phyloP scores from a whole-genome alignment of 768 basidiomycete genomes.

The Mycena crocata region DNA sequence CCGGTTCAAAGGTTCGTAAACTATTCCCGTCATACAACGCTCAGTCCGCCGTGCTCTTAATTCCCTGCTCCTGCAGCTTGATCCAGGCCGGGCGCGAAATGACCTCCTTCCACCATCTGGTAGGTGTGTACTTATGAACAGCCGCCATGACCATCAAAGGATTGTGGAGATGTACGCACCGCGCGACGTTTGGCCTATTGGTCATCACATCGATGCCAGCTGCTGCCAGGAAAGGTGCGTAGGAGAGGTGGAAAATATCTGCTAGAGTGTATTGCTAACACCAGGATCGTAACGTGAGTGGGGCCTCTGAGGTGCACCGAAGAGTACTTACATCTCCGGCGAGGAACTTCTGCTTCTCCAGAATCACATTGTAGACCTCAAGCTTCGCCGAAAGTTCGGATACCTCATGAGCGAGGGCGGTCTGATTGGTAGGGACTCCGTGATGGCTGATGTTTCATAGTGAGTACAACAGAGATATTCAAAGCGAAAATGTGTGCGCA shows the following conservation, averaged over 20 bases:
- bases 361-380: slow-evolving; percentile 66
- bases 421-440: slow-evolving; percentile 47
- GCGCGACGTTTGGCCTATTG: slow-evolving; percentile 55
- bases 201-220: slow-evolving; percentile 45
- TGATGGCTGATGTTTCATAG: slow-evolving; percentile 18
- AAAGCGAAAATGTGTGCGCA: slow-evolving; percentile 38
- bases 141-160: neutral
- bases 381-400: slow-evolving; percentile 53
- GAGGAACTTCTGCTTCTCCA: slow-evolving; percentile 67
- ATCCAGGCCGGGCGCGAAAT: neutral
- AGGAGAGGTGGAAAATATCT: slow-evolving; percentile 19
- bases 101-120: no score
- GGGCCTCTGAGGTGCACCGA: slow-evolving; percentile 14
- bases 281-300: slow-evolving; percentile 5
- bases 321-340: slow-evolving; percentile 59
- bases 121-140: neutral
- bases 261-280: neutral
- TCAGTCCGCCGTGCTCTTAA: no score
- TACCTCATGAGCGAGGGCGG: slow-evolving; percentile 38
- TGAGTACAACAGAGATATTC: neutral
- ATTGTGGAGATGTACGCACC: slow-evolving; percentile 49
- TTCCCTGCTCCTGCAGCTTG: no score
- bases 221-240: slow-evolving; percentile 40
- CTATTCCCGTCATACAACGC: no score
- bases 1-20: no score